Base-by-base conservation (phyloP, 1,139 yeast genomes). In the Geotrichum klebahnii region DNA sequence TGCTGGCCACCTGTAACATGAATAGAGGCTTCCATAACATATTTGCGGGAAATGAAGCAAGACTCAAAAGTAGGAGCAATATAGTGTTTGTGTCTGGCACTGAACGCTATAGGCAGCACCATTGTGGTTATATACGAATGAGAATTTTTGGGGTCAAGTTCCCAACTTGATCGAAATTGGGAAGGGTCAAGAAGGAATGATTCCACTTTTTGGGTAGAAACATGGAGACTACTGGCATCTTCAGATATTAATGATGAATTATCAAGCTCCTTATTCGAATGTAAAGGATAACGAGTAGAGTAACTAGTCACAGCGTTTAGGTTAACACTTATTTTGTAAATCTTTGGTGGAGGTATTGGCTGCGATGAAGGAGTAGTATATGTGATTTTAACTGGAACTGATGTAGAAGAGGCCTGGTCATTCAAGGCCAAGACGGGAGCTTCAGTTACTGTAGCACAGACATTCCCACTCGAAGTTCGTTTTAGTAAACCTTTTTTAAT, bases 1-100 rank as follows among this genome's bases (percentile, higher is more conserved):
- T 22, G 16, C 22, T 28, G 34, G 36, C 37, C 41, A 8, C 42
- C 41, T 5, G 29, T 34, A 2, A 29, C 16, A 3, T 33, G 12
- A 14, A 44, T 36, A n/a, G 28, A 22, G 17, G 37, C n/a, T 23
- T 43, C 42, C n/a, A 43, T 24, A 10, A 24, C 24, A 28, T 48
- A 48, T 34, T 33, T 36, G 34, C 51, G 46, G 4, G 46, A 32
- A 24, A 48, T 43, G 26, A 14, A 48, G 35, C 51, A 48, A 1
- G 51, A 48, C 9, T 29, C 44, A 37, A 48, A 48, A 1, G 47
- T 42, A 3, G 51, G 51, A 2, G 51, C 47, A 10, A 48, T 12
- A 35, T 41, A 46, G 6, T 40, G 35, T n/a, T 40, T n/a, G 10
- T 33, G 23, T 10, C 32, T 38, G 10, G 40, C 17, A 5, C n/a